Evolutionary conservation across 1,284 basidiomycete species (phyloP).

Genomic region (Leccinum griseonigrum): DNA sequence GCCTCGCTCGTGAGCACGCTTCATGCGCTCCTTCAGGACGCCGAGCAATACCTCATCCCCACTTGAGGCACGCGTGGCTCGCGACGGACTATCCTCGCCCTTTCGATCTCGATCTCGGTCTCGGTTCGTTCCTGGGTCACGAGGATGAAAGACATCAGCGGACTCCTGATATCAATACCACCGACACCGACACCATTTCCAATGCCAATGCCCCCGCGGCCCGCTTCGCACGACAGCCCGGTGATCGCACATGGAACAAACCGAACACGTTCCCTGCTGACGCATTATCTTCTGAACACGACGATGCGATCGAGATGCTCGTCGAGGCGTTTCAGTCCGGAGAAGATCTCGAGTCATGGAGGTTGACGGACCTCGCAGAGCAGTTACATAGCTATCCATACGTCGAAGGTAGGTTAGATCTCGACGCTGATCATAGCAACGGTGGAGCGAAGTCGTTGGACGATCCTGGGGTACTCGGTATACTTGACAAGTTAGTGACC

Average conservation of each 20-base stretch:
- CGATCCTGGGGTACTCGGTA: constrained; percentile 46
- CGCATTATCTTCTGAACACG: constrained; percentile 35
- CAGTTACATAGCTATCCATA: constrained; percentile 27
- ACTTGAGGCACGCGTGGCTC: constrained; percentile 40
- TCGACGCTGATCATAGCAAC: constrained; percentile 16
- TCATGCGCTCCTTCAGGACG: constrained; percentile 34
- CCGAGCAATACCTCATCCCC: constrained; percentile 11
- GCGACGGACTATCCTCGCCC: constrained; percentile 46
- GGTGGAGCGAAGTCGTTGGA: constrained; percentile 28
- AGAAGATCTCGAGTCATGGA: constrained; percentile 40
- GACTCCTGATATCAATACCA: background rate
- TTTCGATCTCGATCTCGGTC: background rate
- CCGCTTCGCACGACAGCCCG: background rate
- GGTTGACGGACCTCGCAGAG: constrained; percentile 38
- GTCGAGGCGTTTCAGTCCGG: constrained; percentile 39
- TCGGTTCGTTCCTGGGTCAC: background rate
- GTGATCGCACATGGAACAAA: constrained; percentile 23
- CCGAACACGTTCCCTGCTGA: constrained; percentile 41
- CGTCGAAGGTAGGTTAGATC: constrained; percentile 19
- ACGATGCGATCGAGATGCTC: constrained; percentile 40
- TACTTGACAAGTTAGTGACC: constrained; percentile 48
- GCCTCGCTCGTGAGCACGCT: constrained; percentile 44
- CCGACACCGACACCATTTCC: background rate
- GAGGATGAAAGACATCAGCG: background rate
- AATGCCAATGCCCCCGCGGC: background rate